These are phyloP conservation scores for Escallonia rubra DNA, from an alignment of 129 eudicot genomes.

Conservation along the genomic window DNA sequence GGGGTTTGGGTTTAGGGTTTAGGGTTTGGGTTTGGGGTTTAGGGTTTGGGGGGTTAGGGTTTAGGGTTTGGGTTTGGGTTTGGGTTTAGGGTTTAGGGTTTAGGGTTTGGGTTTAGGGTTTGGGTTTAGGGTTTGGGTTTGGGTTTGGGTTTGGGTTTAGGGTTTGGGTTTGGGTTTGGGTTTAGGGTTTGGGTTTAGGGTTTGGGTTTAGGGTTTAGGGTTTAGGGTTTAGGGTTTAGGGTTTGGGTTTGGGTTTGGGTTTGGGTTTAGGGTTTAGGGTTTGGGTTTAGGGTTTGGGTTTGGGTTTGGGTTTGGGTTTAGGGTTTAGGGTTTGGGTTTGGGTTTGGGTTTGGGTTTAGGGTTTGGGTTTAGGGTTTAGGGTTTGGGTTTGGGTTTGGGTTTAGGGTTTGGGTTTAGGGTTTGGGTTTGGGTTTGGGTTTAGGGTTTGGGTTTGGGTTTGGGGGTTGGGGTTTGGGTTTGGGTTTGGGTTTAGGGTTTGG, in stretches of 20 bases:
- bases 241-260: no score
- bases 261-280: constrained; percentile 14
- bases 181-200: not conserved
- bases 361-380: no score
- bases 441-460: no score
- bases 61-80: constrained; percentile 4
- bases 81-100: not conserved
- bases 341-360: constrained; percentile 1
- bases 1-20: constrained; percentile 4
- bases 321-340: constrained; percentile 9
- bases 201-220: not conserved
- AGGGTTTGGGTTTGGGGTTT: constrained; percentile 1
- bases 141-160: not conserved
- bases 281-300: constrained; percentile 9
- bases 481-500: no score
- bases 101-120: not conserved
- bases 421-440: no score
- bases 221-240: constrained; percentile 6
- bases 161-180: no score
- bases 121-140: not conserved
- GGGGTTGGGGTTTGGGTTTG: not conserved
- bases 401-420: no score
- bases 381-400: no score
- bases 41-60: constrained; percentile 4
- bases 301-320: constrained; percentile 13